These are phyloP conservation scores for Rhododendron ferrugineum DNA, from an alignment of 148 eudicot species.

Conservation along the genomic window DNA sequence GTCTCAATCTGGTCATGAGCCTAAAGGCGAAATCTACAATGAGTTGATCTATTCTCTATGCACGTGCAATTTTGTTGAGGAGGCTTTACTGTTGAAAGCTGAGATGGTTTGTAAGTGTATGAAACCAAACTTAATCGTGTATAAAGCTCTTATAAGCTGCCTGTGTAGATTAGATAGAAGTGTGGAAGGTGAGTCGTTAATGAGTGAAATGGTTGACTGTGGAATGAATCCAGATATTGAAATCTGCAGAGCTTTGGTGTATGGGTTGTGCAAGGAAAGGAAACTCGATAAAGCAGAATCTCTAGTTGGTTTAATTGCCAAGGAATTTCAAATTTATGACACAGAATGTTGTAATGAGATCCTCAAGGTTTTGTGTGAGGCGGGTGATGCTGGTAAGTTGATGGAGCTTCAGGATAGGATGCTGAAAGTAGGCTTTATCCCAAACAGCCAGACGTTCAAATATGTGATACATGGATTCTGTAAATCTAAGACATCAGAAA, in stretches of 20 bases:
- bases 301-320: constrained; percentile 41
- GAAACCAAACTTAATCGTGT: constrained; percentile 39
- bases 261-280: constrained; percentile 46
- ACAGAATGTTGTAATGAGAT: constrained; percentile 52
- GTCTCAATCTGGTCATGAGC: constrained; percentile 44
- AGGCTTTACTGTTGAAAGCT: constrained; percentile 50
- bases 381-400: constrained; percentile 33
- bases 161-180: constrained; percentile 45
- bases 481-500: constrained; percentile 26
- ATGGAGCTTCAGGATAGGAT: constrained; percentile 71
- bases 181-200: constrained; percentile 49
- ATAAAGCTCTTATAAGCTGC: constrained; percentile 50
- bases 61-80: constrained; percentile 34
- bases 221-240: constrained; percentile 42
- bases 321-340: constrained; percentile 48
- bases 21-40: constrained; percentile 42
- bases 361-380: constrained; percentile 41
- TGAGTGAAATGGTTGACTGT: constrained; percentile 55
- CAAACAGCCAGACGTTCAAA: constrained; percentile 59
- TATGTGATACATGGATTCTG: constrained; percentile 54
- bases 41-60: constrained; percentile 60
- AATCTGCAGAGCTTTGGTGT: constrained; percentile 56
- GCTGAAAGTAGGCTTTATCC: constrained; percentile 63
- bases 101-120: constrained; percentile 39
- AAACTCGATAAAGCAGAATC: constrained; percentile 47